A percentile compares a stretch with the other conserved stretches of the same genome.
These are phyloP conservation scores for Pholiota molesta DNA, from an alignment of 768 basidiomycete species.

Conservation along the genomic window DNA sequence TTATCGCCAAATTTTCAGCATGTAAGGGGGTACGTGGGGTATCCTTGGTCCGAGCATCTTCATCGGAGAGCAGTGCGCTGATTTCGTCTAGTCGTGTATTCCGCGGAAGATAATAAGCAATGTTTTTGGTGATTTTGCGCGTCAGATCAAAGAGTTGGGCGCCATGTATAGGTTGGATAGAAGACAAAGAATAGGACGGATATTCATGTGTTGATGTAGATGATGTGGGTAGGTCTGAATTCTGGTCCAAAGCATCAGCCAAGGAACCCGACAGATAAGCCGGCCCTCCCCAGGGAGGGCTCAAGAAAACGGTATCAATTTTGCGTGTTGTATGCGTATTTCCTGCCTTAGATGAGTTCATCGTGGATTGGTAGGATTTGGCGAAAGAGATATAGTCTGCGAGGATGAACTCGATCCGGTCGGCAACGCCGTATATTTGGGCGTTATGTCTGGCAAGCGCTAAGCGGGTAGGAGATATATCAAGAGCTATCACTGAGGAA, in stretches of 20 bases:
- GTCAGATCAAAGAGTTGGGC: slow-evolving; percentile 79
- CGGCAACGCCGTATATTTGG: slow-evolving; percentile 89
- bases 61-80: slow-evolving; percentile 34
- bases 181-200: slow-evolving; percentile 67
- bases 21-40: neutral
- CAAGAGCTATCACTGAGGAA: slow-evolving; percentile 85
- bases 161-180: slow-evolving; percentile 82
- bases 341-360: slow-evolving; percentile 22
- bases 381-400: slow-evolving; percentile 86
- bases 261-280: slow-evolving; percentile 55
- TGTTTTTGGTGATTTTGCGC: slow-evolving; percentile 71
- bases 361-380: slow-evolving; percentile 43
- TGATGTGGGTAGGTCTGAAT: neutral
- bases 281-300: slow-evolving; percentile 96
- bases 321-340: slow-evolving; percentile 38
- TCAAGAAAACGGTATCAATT: slow-evolving; percentile 91
- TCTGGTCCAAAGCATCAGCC: slow-evolving; percentile 8
- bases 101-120: slow-evolving; percentile 90
- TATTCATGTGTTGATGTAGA: slow-evolving; percentile 31
- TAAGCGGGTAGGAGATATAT: slow-evolving; percentile 82
- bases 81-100: slow-evolving; percentile 80
- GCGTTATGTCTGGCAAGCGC: slow-evolving; percentile 95
- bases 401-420: slow-evolving; percentile 93
- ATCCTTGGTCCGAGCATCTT: slow-evolving; percentile 10
- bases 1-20: neutral